Evolutionary conservation across 2,329 filamentous ascomycete genomes (phyloP), one percentile per base, ranked within the genome.

Genomic region (Boeremia exigua): DNA sequence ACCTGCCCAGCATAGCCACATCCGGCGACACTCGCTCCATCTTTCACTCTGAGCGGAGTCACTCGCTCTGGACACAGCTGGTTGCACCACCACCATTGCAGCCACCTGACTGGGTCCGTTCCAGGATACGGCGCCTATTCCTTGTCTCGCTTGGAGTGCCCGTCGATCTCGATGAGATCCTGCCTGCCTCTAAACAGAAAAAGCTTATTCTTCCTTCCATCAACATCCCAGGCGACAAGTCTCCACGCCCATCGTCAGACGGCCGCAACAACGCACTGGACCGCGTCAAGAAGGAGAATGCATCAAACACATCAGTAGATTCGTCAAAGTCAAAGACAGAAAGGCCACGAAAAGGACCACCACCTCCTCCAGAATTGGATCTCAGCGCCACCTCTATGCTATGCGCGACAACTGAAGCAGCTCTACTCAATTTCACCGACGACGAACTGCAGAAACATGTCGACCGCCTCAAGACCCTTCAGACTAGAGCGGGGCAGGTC

Each of bases 61-160:
- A 91, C 52, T 97, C 95, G 0, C 82, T 99, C 30, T 99, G 95
- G 95, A 92, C 93, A 36, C 95, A 99, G 79, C 86, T 99, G 4
- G 92, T 97, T 28, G 94, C 94, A 2, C 94, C 95, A 17, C 95
- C 95, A 2, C 93, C 95, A 2, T 85, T 99, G 33, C 92, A 96
- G 69, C 95, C 95, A 6, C 94, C 95, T 0, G 95, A 99, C 76
- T 99, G 95, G 95, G 96, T 97, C 56, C 91, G 95, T 61, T 96
- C 92, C 48, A 91, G 93, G 47, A 99, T 96, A 66, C 88, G 95
- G 48, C 90, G 95, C 27, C 85, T 99, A 25, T 99, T 99, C 74
- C 86, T 99, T 37, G 93, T 99, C 49, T 97, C 93, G 1, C 85
- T 99, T 0, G 95, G 95, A 15, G 95, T 99, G 0, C 95, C 95